phyloP scores from a whole-genome alignment of 192 early-diverging fungal genomes.

The Backusella morwellensis region DNA sequence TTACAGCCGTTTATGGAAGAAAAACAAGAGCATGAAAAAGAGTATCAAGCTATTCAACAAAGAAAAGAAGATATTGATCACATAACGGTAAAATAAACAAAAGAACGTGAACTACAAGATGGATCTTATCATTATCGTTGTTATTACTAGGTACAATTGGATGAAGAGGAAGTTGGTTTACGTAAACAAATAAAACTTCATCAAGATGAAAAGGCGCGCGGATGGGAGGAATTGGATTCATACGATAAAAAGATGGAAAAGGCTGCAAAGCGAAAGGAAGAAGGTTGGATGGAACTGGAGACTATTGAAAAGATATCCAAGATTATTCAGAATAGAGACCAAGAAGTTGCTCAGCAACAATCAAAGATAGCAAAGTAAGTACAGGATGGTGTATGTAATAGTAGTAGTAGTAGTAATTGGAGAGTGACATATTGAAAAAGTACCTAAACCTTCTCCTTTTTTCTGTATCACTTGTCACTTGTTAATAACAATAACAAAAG shows the following conservation, averaged over 20 bases:
- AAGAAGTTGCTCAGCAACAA: not conserved
- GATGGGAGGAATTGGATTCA: not conserved
- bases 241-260: slow-evolving; percentile 6
- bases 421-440: not conserved
- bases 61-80: not conserved
- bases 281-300: not conserved
- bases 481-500: not conserved
- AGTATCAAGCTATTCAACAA: not conserved
- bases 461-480: too few relatives aligned
- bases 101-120: not conserved
- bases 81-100: not conserved
- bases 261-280: not conserved
- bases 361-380: not conserved
- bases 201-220: slow-evolving; percentile 13
- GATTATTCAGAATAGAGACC: not conserved
- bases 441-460: too few relatives aligned
- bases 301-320: not conserved
- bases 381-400: not conserved
- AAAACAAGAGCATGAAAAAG: slow-evolving; percentile 1
- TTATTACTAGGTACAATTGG: not conserved
- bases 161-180: not conserved
- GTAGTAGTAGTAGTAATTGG: not conserved
- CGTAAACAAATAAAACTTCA: not conserved
- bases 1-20: slow-evolving; percentile 8
- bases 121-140: not conserved